phyloP scores from a whole-genome alignment of 2,329 filamentous ascomycete genomes.

The Dactylellina drechsleri region DNA sequence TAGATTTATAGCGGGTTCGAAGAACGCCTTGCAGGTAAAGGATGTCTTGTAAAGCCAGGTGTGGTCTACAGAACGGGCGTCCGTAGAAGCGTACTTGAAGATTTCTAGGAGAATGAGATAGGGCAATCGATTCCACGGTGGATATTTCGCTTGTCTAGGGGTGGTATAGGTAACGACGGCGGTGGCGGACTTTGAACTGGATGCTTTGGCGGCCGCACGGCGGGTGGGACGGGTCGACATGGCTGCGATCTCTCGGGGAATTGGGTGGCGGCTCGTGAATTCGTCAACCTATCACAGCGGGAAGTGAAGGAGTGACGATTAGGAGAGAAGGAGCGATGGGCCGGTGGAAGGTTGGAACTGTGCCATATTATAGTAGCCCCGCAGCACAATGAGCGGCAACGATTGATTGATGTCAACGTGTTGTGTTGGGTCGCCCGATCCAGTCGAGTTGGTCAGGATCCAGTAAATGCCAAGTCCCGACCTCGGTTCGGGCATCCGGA shows the following conservation, averaged over 20 bases:
- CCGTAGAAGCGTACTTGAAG: conserved; percentile 40
- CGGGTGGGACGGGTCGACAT: conserved; percentile 23
- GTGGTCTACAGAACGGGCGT: conserved; percentile 17
- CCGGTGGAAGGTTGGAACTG: background rate
- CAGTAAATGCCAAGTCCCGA: background rate
- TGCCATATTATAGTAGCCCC: background rate
- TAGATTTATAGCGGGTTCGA: conserved; percentile 43
- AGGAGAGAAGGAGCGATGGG: conserved; percentile 23
- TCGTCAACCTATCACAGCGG: background rate
- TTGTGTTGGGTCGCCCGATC: conserved; percentile 1
- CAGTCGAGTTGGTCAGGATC: background rate
- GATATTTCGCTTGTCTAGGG: conserved; percentile 43
- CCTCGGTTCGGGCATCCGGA: conserved; percentile 5
- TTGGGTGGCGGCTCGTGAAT: background rate
- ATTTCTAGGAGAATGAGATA: conserved; percentile 38
- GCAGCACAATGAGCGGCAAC: background rate
- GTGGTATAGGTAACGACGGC: conserved; percentile 22
- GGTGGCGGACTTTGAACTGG: conserved; percentile 1
- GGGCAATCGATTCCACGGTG: conserved; percentile 31
- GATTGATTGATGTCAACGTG: background rate
- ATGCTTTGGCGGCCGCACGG: conserved; percentile 7
- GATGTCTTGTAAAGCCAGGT: conserved; percentile 40
- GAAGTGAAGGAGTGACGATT: conserved; percentile 7
- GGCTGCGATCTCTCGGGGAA: conserved; percentile 7
- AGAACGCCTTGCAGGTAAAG: conserved; percentile 45